Evolutionary conservation across 768 basidiomycete genomes (phyloP).

Genomic region (Naematelia aurantialba): DNA sequence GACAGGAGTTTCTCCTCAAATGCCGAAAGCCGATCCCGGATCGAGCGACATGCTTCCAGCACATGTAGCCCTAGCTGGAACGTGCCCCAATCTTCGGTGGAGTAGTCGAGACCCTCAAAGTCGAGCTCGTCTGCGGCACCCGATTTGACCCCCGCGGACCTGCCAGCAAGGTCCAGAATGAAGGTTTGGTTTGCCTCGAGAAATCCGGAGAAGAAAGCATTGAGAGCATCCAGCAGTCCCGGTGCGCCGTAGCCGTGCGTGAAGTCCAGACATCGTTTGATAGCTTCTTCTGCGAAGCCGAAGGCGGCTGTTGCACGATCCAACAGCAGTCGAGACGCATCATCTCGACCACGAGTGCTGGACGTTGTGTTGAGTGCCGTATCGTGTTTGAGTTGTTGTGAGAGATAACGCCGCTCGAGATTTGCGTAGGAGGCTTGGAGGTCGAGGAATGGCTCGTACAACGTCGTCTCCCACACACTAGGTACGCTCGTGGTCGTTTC

Average conservation of each 20-base stretch:
- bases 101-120: slow-evolving; percentile 68
- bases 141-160: background rate
- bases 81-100: slow-evolving; percentile 78
- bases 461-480: slow-evolving; percentile 71
- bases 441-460: slow-evolving; percentile 92
- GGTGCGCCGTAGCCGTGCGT: slow-evolving; percentile 84
- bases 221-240: slow-evolving; percentile 70
- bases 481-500: slow-evolving; percentile 3
- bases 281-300: slow-evolving; percentile 71
- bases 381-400: slow-evolving; percentile 25
- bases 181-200: slow-evolving; percentile 49
- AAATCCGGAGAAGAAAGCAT: slow-evolving; percentile 67
- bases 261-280: slow-evolving; percentile 68
- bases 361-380: slow-evolving; percentile 12
- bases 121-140: slow-evolving; percentile 53
- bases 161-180: slow-evolving; percentile 4
- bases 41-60: slow-evolving; percentile 70
- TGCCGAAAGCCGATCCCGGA: slow-evolving; percentile 62
- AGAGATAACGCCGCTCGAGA: slow-evolving; percentile 70
- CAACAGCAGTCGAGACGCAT: slow-evolving; percentile 55
- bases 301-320: slow-evolving; percentile 75
- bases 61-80: slow-evolving; percentile 80
- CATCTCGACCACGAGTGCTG: slow-evolving; percentile 16
- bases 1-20: slow-evolving; percentile 72
- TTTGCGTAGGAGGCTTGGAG: slow-evolving; percentile 78